Percentiles rank a stretch among this genome's conserved stretches.
These are phyloP conservation scores for Mitragyna speciosa DNA, from an alignment of 257 asterid genomes.

Conservation along the genomic window DNA sequence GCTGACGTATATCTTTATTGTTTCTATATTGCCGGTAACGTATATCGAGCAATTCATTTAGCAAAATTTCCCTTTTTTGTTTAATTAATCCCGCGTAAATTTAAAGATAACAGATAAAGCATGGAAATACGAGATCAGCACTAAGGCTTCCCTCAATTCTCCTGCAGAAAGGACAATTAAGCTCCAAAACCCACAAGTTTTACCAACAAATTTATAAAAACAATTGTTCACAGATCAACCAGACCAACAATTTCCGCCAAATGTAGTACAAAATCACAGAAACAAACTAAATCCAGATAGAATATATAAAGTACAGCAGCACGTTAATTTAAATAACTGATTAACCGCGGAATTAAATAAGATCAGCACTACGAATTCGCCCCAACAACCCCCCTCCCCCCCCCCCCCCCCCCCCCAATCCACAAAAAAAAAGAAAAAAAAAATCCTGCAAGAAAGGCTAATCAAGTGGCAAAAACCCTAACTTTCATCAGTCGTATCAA, in stretches of 20 bases:
- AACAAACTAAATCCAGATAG: background rate
- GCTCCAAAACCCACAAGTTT: background rate
- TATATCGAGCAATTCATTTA: background rate
- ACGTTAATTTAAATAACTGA: background rate
- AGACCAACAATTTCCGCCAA: background rate
- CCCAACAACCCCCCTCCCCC: too few species aligned
- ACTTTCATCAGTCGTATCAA: background rate
- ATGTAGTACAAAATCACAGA: background rate
- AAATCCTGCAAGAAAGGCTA: background rate
- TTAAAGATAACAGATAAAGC: background rate
- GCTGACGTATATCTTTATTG: background rate
- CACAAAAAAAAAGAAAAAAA: background rate
- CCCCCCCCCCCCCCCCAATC: too few species aligned
- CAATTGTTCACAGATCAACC: background rate
- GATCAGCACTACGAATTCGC: background rate
- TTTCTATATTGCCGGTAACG: background rate
- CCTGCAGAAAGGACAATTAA: background rate
- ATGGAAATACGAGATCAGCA: background rate
- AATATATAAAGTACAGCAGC: background rate
- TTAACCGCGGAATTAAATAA: background rate
- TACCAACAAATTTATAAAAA: background rate
- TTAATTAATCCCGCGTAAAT: background rate
- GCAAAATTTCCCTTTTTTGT: background rate
- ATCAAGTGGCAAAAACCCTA: conserved; percentile 14
- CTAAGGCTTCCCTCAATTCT: background rate